Evolutionary conservation across 2,329 filamentous ascomycete species (phyloP), one percentile per base, ranked within the genome.

Genomic region (Macrophomina pseudophaseolina): DNA sequence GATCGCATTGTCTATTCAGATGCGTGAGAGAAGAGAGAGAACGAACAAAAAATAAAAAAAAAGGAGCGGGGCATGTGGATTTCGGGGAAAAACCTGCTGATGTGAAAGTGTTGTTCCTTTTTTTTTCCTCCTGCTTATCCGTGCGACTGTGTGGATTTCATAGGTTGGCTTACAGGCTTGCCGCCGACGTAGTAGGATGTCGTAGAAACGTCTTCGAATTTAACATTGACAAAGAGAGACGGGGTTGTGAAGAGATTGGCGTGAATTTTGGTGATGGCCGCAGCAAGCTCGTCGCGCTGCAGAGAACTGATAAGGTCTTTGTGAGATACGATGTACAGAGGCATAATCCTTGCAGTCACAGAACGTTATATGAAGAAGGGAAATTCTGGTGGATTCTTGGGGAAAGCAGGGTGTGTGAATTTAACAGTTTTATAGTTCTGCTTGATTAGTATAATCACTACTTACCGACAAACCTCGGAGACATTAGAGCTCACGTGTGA

Each of bases 251-350:
- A 83, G 63, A 76, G 74, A 5, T 68, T 75, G 66, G 76, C 73
- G 72, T 83, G 81, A 42, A 82, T 77, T 8, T 70, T 68, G 11
- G 81, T 83, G 35, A 83, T 78, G 9, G 73, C 73, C 14, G 69
- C 66, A 7, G 81, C 81, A 35, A 83, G 72, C 6, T 76, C 71
- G 30, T 79, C 72, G 56, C 77, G 72, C 73, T 83, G 80, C 9
- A 68, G 51, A 5, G 67, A 16, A 46, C 72, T 74, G 12, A 80
- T 72, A 18, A 72, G 68, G 64, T 68, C 72, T 49, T 72, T 72
- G 73, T 83, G 80, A 65, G 79, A 73, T 71, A 83, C 71, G 69
- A 79, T 74, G 75, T 83, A 83, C 71, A 80, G 72, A 9, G 81
- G 81, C 81, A 83, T 83, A 40, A 42, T 5, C 11, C 18, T 28